Evolutionary conservation across 202 grass and related monocot species (phyloP).

Genomic region (Panicum virgatum): DNA sequence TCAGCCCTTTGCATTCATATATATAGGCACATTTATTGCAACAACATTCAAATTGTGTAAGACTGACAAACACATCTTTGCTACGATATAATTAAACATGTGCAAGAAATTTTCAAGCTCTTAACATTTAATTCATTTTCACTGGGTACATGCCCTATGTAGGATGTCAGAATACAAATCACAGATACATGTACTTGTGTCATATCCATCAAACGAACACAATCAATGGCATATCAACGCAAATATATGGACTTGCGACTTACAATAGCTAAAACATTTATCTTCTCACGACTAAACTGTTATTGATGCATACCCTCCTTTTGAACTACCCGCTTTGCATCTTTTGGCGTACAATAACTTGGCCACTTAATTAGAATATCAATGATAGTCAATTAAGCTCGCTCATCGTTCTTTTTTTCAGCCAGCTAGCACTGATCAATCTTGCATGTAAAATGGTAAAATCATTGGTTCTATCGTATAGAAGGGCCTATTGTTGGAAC

Average conservation of each 20-base stretch:
- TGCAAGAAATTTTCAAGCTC: background rate
- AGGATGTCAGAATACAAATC: background rate
- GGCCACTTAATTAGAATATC: background rate
- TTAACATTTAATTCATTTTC: background rate
- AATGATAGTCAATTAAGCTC: background rate
- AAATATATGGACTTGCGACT: background rate
- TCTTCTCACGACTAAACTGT: background rate
- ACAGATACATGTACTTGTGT: background rate
- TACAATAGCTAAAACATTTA: background rate
- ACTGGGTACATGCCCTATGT: background rate
- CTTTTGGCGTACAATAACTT: background rate
- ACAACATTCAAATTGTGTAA: background rate
- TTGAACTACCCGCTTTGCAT: background rate
- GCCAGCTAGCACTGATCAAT: background rate
- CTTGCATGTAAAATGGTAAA: background rate
- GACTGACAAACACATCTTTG: background rate
- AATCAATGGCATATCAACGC: background rate
- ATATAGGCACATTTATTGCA: background rate
- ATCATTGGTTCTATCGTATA: background rate
- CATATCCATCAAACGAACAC: background rate
- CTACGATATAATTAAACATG: background rate
- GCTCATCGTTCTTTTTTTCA: background rate
- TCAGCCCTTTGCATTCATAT: background rate
- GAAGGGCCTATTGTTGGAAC: background rate
- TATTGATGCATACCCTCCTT: background rate